phyloP scores from a whole-genome alignment of 2,329 filamentous ascomycete species.

The Sclerotinia trifoliorum region DNA sequence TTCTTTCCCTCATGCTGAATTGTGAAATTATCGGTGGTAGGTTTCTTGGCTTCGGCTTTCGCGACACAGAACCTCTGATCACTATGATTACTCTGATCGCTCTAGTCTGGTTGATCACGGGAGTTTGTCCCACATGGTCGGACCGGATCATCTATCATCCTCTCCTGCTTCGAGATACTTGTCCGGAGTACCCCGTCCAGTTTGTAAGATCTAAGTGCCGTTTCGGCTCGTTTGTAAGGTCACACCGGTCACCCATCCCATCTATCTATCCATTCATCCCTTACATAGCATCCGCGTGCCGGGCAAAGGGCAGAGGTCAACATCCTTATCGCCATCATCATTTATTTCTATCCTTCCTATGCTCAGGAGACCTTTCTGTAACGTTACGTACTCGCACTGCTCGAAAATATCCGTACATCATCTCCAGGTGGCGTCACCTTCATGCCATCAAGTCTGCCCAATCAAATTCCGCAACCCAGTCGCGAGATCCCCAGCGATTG shows the following conservation, averaged over 20 bases:
- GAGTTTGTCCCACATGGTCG: neutral
- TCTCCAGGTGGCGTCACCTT: neutral
- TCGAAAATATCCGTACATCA: neutral
- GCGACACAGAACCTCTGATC: constrained; percentile 41
- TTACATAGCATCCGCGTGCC: constrained; percentile 5
- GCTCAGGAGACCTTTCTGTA: constrained; percentile 9
- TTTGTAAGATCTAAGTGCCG: too few species aligned
- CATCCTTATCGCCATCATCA: neutral
- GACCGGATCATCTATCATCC: neutral
- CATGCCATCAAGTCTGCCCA: too few species aligned
- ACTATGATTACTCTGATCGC: neutral
- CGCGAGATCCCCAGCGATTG: too few species aligned
- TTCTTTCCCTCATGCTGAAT: constrained; percentile 52
- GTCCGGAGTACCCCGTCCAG: neutral
- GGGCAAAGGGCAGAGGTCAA: neutral
- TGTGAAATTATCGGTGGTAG: constrained; percentile 64
- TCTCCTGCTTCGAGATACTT: neutral
- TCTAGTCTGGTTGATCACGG: neutral
- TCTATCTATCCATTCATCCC: too few species aligned
- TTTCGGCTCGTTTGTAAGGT: neutral
- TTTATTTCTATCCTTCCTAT: neutral
- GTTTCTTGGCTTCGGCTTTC: constrained; percentile 55
- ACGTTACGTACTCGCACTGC: neutral
- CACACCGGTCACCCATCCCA: neutral
- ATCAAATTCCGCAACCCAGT: too few species aligned